These are phyloP conservation scores for Paragyromitra xinjiangensis DNA, from an alignment of 495 filamentous ascomycete genomes.

Conservation along the genomic window DNA sequence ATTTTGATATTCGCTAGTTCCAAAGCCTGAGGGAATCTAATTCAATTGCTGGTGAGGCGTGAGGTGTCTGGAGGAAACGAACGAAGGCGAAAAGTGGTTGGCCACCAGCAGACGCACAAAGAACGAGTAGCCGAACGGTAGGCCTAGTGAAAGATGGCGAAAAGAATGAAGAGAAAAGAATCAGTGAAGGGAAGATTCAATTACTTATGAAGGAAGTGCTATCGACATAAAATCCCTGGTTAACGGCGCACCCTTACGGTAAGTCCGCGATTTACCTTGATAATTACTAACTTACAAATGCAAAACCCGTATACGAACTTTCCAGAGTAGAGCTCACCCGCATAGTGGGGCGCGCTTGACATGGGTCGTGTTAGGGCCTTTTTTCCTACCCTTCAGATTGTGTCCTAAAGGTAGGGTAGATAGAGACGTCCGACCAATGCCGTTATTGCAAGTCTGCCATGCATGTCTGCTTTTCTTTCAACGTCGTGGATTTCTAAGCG, in stretches of 20 bases:
- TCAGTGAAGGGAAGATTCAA: background rate
- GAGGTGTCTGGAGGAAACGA: background rate
- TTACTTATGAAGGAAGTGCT: conserved; percentile 32
- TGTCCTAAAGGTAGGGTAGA: background rate
- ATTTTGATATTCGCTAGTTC: conserved; percentile 11
- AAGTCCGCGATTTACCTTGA: conserved; percentile 22
- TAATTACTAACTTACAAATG: conserved; percentile 37
- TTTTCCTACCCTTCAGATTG: conserved; percentile 4
- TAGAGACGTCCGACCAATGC: conserved; percentile 1
- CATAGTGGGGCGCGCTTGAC: conserved; percentile 20
- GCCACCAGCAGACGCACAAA: background rate
- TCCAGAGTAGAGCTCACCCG: conserved; percentile 26
- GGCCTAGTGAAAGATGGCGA: background rate
- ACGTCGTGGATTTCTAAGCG: conserved; percentile 30
- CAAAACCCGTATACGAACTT: conserved; percentile 26
- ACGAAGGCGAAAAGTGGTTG: background rate
- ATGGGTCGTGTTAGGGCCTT: conserved; percentile 28
- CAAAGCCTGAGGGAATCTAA: background rate
- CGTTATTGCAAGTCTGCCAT: background rate
- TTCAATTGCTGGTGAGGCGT: background rate
- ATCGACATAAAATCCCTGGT: background rate
- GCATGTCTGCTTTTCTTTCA: conserved; percentile 3
- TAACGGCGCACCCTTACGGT: background rate
- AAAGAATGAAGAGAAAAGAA: background rate
- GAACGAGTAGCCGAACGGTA: background rate